Evolutionary conservation across 495 filamentous ascomycete genomes (phyloP).

Genomic region (Glutinoglossum americanum): DNA sequence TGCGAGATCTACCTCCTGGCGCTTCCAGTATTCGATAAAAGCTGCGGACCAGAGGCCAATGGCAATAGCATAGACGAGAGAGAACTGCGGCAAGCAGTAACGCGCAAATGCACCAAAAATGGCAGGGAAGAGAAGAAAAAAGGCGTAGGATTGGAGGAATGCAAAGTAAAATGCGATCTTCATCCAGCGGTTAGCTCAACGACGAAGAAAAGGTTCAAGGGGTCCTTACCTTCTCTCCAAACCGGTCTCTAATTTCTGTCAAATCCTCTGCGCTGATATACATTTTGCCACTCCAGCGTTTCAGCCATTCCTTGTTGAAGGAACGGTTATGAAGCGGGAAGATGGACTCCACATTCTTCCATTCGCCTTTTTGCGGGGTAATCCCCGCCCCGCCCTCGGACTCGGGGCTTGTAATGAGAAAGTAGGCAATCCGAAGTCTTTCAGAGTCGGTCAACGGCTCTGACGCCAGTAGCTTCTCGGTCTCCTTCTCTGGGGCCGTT

Average conservation of each 20-base stretch:
- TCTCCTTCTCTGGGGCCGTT: constrained; percentile 55
- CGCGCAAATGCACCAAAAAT: constrained; percentile 62
- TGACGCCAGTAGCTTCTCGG: constrained; percentile 33
- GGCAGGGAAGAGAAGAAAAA: constrained; percentile 68
- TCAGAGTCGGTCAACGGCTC: constrained; percentile 74
- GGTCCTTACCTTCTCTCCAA: constrained; percentile 57
- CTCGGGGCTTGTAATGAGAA: constrained; percentile 62
- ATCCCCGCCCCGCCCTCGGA: constrained; percentile 82
- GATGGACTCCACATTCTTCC: constrained; percentile 65
- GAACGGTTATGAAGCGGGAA: constrained; percentile 76
- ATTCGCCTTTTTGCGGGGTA: constrained; percentile 57
- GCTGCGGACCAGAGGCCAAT: constrained; percentile 74
- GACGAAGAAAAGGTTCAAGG: background rate
- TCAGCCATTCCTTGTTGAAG: constrained; percentile 83
- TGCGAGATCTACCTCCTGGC: constrained; percentile 74
- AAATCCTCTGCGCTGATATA: constrained; percentile 58
- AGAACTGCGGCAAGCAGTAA: constrained; percentile 67
- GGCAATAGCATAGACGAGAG: constrained; percentile 57
- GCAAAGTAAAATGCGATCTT: constrained; percentile 88
- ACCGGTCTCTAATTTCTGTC: constrained; percentile 62
- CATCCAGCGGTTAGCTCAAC: background rate
- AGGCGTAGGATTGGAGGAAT: constrained; percentile 83
- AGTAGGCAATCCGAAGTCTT: constrained; percentile 61
- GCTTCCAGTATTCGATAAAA: constrained; percentile 95
- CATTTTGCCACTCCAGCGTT: constrained; percentile 66